phyloP scores from a whole-genome alignment of 2,329 filamentous ascomycete genomes.

The Verticillium tricorpus region DNA sequence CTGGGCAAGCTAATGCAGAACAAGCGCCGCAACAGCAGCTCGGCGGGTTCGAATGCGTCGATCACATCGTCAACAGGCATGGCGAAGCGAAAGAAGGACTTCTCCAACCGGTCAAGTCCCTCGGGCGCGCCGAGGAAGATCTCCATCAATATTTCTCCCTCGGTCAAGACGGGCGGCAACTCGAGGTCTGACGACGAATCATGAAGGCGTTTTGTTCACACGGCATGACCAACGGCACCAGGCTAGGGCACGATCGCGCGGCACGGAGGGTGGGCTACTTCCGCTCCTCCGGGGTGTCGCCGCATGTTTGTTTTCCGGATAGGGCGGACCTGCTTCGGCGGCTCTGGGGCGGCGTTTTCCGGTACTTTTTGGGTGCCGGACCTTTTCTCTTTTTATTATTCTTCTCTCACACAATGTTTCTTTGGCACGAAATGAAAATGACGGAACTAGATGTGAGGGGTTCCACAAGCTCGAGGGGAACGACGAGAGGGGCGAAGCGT shows the following conservation, averaged over 20 bases:
- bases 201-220: conserved; percentile 16
- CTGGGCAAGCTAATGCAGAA: conserved; percentile 73
- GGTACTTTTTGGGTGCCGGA: background rate
- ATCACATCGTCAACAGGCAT: conserved; percentile 29
- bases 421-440: background rate
- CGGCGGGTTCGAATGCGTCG: conserved; percentile 37
- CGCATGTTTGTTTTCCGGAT: background rate
- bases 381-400: background rate
- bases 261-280: background rate
- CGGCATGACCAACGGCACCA: background rate
- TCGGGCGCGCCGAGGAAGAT: conserved; percentile 46
- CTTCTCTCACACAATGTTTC: background rate
- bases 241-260: background rate
- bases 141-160: conserved; percentile 51
- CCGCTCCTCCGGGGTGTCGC: background rate
- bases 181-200: conserved; percentile 34
- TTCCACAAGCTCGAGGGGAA: background rate
- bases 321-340: background rate
- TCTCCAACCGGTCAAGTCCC: conserved; percentile 33
- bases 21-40: conserved; percentile 58
- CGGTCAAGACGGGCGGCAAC: conserved; percentile 34
- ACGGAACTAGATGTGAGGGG: background rate
- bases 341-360: background rate
- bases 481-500: background rate
- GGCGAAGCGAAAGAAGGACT: conserved; percentile 40